Conservation (phyloP, 495 filamentous ascomycete species). For the Tuber calosporum region DNA sequence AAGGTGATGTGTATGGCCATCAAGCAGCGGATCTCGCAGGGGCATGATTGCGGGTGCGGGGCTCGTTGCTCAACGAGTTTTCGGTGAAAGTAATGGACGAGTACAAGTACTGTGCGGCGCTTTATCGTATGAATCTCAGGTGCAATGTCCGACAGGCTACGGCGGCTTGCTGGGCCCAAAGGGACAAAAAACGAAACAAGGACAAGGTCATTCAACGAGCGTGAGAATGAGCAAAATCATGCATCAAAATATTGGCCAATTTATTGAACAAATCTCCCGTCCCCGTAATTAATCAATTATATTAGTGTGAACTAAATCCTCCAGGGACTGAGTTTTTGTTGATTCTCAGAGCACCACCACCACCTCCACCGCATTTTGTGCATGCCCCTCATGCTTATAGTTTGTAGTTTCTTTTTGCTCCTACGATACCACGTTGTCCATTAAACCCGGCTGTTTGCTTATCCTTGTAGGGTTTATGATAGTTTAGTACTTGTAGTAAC, state of each 20-base stretch:
- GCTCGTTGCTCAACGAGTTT: not conserved
- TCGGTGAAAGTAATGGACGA: not conserved
- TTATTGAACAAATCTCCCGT: not conserved
- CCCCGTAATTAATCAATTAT: not conserved
- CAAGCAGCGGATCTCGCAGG: not conserved
- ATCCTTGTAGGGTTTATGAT: not conserved
- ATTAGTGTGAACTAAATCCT: not conserved
- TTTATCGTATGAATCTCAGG: not conserved
- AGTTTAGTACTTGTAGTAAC: not conserved
- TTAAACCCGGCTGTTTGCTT: not conserved
- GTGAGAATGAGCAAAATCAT: not conserved
- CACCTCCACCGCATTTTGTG: not conserved
- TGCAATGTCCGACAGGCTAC: not conserved
- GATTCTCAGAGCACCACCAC: not conserved
- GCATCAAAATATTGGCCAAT: not conserved
- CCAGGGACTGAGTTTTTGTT: not conserved
- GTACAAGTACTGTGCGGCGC: not conserved
- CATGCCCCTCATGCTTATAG: not conserved
- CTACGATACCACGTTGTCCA: not conserved
- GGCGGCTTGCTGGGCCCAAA: not conserved
- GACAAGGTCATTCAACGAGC: not conserved
- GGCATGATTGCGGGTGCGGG: not conserved
- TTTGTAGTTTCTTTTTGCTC: not conserved
- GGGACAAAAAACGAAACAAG: not conserved
- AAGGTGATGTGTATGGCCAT: not conserved